These are phyloP conservation scores for Powellomyces hirtus DNA, from an alignment of 192 early-diverging fungal species.

Conservation along the genomic window DNA sequence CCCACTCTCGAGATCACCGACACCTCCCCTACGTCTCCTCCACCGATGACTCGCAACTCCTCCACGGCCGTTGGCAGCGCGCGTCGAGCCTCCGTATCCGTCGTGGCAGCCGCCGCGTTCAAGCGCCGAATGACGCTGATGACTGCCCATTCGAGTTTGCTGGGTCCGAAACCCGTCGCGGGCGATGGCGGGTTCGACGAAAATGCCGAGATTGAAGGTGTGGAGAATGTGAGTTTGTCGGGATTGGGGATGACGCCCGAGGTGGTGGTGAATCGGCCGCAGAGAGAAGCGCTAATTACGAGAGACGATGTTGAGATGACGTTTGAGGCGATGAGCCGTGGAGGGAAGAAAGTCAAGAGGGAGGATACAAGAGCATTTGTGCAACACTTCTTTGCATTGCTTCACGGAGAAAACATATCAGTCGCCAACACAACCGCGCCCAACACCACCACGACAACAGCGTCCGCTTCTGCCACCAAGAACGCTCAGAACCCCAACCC, in stretches of 20 bases:
- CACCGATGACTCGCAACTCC: too few species aligned
- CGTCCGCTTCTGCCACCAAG: background rate
- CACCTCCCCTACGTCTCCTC: too few species aligned
- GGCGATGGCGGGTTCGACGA: background rate
- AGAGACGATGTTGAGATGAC: conserved; percentile 24
- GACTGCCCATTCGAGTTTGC: background rate
- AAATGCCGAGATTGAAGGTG: background rate
- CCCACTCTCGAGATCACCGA: too few species aligned
- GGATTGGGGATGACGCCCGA: background rate
- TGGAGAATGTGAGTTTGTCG: background rate
- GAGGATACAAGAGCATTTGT: background rate
- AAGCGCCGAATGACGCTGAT: conserved; percentile 13
- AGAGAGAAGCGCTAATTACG: conserved; percentile 12
- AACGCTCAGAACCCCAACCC: background rate
- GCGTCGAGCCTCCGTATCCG: too few species aligned
- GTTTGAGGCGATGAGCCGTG: conserved; percentile 17
- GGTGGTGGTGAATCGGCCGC: background rate
- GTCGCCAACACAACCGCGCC: background rate
- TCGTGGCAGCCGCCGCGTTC: background rate
- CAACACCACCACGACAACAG: background rate
- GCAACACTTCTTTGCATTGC: background rate
- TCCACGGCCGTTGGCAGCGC: too few species aligned
- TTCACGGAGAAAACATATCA: background rate
- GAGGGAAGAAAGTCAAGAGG: background rate
- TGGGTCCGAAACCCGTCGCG: background rate